These are phyloP conservation scores for Macroventuria anomochaeta DNA, from an alignment of 2,329 filamentous ascomycete species.

Conservation along the genomic window DNA sequence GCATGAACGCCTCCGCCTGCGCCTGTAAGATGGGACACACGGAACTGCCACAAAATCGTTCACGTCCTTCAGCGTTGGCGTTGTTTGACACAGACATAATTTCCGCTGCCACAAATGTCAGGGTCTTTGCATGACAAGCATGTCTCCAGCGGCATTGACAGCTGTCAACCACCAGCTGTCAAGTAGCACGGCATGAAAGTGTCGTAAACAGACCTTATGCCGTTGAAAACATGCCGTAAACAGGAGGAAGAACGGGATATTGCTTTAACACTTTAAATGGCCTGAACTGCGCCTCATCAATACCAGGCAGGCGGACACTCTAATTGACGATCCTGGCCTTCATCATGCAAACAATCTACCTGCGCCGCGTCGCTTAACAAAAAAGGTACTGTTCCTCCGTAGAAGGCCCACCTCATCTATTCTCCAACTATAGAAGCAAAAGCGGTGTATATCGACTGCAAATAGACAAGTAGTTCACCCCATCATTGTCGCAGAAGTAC, in stretches of 20 bases:
- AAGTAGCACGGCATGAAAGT: slow-evolving; percentile 10
- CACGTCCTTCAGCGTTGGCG: background rate
- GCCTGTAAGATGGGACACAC: background rate
- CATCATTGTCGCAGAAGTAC: slow-evolving; percentile 1
- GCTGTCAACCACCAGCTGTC: slow-evolving; percentile 10
- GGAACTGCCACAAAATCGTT: slow-evolving; percentile 1
- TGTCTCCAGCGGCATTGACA: slow-evolving; percentile 9
- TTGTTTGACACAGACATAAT: slow-evolving; percentile 1
- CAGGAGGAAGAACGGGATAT: background rate
- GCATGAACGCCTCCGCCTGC: slow-evolving; percentile 1
- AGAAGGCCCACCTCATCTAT: slow-evolving; percentile 10
- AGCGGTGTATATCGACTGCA: slow-evolving; percentile 15
- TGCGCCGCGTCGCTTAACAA: slow-evolving; percentile 12
- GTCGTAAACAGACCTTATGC: slow-evolving; percentile 11
- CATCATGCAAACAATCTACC: slow-evolving; percentile 15
- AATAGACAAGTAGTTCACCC: background rate
- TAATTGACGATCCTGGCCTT: slow-evolving; percentile 8
- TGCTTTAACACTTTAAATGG: slow-evolving; percentile 3
- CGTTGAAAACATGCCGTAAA: slow-evolving; percentile 1
- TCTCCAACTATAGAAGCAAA: slow-evolving; percentile 4
- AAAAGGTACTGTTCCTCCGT: slow-evolving; percentile 6
- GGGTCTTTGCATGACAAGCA: slow-evolving; percentile 10
- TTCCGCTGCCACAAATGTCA: background rate
- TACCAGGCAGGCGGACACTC: slow-evolving; percentile 4
- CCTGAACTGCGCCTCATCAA: slow-evolving; percentile 16